These are phyloP conservation scores for Trypanosoma boissoni DNA, from an alignment of 208 protist genomes.

Conservation along the genomic window DNA sequence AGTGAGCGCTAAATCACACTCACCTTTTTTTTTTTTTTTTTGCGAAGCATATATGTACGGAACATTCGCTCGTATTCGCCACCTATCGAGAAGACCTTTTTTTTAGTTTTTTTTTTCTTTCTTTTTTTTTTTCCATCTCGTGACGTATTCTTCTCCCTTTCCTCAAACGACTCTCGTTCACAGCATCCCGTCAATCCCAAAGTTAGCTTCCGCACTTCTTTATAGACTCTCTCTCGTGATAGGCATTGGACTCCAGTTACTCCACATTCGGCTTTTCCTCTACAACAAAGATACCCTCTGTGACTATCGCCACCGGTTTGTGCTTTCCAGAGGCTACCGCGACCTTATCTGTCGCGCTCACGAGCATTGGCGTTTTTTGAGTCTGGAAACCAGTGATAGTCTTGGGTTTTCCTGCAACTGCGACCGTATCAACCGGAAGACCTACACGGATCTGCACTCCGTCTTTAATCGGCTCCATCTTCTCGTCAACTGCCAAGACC, in stretches of 20 bases:
- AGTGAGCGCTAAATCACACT: not conserved
- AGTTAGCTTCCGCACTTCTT: no score
- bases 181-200: not conserved
- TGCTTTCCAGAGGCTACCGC: conserved; percentile 97
- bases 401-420: conserved; percentile 97
- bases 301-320: conserved; percentile 51
- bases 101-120: not conserved
- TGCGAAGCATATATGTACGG: not conserved
- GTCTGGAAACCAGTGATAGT: conserved; percentile 99
- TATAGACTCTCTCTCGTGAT: no score
- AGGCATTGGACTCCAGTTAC: no score
- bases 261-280: conserved; percentile 55
- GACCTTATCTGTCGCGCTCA: conserved; percentile 95
- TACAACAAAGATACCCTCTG: conserved; percentile 89
- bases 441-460: conserved; percentile 92
- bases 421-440: conserved; percentile 95
- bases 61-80: not conserved
- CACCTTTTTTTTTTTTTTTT: not conserved
- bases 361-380: conserved; percentile 98
- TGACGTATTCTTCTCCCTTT: not conserved
- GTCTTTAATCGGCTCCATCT: conserved; percentile 89
- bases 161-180: not conserved
- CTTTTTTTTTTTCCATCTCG: not conserved
- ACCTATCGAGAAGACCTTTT: not conserved
- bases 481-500: conserved; percentile 96